These are phyloP conservation scores for Lobosporangium transversale DNA, from an alignment of 192 early-diverging fungal species.

Conservation along the genomic window DNA sequence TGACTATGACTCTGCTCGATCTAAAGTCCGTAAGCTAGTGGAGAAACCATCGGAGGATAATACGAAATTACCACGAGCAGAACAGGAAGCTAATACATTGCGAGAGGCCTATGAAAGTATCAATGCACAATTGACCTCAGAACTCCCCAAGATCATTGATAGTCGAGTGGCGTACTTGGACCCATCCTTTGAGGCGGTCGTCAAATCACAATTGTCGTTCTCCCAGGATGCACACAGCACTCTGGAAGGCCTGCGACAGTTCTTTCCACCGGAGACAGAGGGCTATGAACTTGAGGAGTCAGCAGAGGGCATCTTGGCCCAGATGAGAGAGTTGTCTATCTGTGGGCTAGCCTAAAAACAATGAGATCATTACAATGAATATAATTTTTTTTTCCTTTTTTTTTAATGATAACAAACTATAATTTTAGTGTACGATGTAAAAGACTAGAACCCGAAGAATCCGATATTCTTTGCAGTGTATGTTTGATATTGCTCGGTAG, in stretches of 20 bases:
- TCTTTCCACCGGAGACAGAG: conserved; percentile 68
- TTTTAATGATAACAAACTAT: not conserved
- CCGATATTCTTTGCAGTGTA: conserved; percentile 18
- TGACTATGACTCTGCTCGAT: conserved; percentile 86
- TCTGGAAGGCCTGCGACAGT: conserved; percentile 71
- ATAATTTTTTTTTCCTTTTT: not conserved
- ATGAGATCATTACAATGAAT: no score
- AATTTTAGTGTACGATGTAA: not conserved
- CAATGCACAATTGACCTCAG: conserved; percentile 82
- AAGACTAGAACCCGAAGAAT: conserved; percentile 27
- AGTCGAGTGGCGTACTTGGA: conserved; percentile 90
- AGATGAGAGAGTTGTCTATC: conserved; percentile 91
- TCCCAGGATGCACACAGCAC: conserved; percentile 83
- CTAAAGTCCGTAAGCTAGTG: conserved; percentile 81
- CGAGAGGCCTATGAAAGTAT: conserved; percentile 82
- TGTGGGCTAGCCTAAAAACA: conserved; percentile 76
- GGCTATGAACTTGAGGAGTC: conserved; percentile 70
- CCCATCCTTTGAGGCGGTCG: conserved; percentile 95
- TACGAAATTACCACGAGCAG: conserved; percentile 72
- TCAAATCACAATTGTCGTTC: conserved; percentile 92
- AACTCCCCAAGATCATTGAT: conserved; percentile 92
- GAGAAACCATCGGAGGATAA: conserved; percentile 83
- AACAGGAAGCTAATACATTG: conserved; percentile 80
- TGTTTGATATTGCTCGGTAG: conserved; percentile 26
- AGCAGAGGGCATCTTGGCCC: conserved; percentile 83